Evolutionary conservation across 768 basidiomycete genomes (phyloP).

Genomic region (Lactarius sanguifluus): DNA sequence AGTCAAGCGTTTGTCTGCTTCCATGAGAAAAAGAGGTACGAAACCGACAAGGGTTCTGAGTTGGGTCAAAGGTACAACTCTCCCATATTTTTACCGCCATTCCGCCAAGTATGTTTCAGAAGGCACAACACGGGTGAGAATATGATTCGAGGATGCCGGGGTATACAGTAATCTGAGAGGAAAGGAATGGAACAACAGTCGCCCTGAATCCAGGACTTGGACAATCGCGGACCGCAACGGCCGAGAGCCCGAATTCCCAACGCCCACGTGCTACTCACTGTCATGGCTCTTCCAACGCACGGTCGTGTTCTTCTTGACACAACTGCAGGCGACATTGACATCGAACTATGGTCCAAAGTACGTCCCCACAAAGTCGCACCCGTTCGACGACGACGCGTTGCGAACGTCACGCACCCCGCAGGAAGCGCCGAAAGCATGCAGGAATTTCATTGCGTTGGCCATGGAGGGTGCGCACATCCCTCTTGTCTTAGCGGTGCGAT

Average conservation of each 20-base stretch:
- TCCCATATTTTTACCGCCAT: too few relatives aligned
- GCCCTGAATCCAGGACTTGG: too few relatives aligned
- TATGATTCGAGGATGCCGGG: too few relatives aligned
- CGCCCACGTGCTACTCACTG: neutral
- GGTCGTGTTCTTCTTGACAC: constrained; percentile 88
- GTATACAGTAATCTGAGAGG: too few relatives aligned
- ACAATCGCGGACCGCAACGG: neutral
- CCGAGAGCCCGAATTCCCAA: neutral
- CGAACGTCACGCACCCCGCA: constrained; percentile 32
- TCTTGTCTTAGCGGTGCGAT: neutral
- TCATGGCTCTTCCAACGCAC: constrained; percentile 81
- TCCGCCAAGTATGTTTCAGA: too few relatives aligned
- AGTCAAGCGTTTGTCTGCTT: too few relatives aligned
- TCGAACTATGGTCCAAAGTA: constrained; percentile 93
- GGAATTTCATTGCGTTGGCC: constrained; percentile 84
- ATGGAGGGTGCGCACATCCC: constrained; percentile 73
- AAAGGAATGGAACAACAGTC: too few relatives aligned
- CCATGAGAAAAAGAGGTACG: too few relatives aligned
- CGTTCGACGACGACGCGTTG: neutral
- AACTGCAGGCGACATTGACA: constrained; percentile 82
- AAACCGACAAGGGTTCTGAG: too few relatives aligned
- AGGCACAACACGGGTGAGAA: too few relatives aligned
- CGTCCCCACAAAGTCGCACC: constrained; percentile 1
- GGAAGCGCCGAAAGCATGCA: constrained; percentile 94
- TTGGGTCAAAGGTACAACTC: too few relatives aligned